Evolutionary conservation across 2,329 filamentous ascomycete genomes (phyloP).

Genomic region (Diplodia scrobiculata): DNA sequence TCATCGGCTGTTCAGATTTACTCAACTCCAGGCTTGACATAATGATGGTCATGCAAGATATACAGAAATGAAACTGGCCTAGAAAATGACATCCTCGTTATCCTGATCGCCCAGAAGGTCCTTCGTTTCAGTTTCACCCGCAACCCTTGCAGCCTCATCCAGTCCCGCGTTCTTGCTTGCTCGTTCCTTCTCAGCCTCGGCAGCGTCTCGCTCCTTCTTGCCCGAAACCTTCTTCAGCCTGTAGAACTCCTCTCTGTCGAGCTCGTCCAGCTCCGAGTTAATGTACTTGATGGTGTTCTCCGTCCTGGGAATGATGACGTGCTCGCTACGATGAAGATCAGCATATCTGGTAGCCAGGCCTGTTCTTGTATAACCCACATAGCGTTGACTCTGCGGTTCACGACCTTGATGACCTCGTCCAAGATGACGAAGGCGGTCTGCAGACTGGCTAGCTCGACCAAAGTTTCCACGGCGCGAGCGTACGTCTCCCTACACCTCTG

Average conservation of each 20-base stretch:
- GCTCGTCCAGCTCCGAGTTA: conserved; percentile 95
- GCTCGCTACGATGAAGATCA: conserved; percentile 58
- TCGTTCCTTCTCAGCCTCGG: conserved; percentile 48
- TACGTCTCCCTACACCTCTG: conserved; percentile 95
- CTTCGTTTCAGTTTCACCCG: conserved; percentile 47
- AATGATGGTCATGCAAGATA: conserved; percentile 3
- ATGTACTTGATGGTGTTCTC: conserved; percentile 99
- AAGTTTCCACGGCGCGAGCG: conserved; percentile 88
- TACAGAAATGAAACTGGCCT: conserved; percentile 1
- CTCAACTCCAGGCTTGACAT: background rate
- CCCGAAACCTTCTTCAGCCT: conserved; percentile 89
- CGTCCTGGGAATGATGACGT: conserved; percentile 95
- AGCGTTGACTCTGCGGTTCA: conserved; percentile 96
- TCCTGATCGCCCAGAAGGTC: conserved; percentile 76
- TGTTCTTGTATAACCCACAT: conserved; percentile 63
- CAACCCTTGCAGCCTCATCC: conserved; percentile 30
- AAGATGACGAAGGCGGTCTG: conserved; percentile 98
- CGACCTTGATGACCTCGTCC: conserved; percentile 98
- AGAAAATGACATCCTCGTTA: conserved; percentile 87
- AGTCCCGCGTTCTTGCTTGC: conserved; percentile 44
- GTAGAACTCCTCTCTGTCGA: conserved; percentile 98
- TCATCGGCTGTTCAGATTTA: background rate
- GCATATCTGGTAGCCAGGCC: background rate
- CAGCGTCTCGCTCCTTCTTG: conserved; percentile 61
- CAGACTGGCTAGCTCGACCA: conserved; percentile 91